Conservation (phyloP, 2,329 filamentous ascomycete genomes). For the Cytospora leucostoma region DNA sequence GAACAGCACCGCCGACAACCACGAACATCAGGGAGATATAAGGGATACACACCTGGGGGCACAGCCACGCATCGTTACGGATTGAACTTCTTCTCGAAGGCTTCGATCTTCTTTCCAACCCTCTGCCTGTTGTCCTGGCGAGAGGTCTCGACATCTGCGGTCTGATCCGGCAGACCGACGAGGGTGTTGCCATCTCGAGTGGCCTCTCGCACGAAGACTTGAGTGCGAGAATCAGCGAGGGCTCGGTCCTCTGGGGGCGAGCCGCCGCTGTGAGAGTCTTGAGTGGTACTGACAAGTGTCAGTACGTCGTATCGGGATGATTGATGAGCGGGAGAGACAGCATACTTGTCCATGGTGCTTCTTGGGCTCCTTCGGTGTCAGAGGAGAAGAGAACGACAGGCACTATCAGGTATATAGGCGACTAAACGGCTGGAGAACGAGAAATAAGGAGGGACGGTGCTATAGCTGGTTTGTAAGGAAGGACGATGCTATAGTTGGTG, state of each 20-base stretch:
- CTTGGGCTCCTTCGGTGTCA: not conserved
- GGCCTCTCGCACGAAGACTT: not conserved
- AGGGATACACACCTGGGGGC: not conserved
- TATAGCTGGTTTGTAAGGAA: no score
- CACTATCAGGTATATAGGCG: not conserved
- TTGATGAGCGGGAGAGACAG: not conserved
- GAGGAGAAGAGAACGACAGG: not conserved
- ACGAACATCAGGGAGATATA: not conserved
- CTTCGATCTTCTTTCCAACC: not conserved
- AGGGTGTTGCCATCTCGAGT: not conserved
- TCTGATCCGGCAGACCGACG: not conserved
- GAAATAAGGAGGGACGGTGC: no score
- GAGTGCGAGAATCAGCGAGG: not conserved
- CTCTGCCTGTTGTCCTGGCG: not conserved
- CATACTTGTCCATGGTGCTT: not conserved
- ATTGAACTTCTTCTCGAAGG: not conserved
- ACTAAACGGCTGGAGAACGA: no score
- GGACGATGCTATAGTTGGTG: no score
- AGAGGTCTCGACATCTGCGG: not conserved
- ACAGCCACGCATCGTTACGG: not conserved
- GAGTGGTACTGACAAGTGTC: not conserved
- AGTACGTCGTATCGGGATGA: not conserved
- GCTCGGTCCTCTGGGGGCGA: not conserved
- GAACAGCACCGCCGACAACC: not conserved
- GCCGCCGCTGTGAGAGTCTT: not conserved